phyloP scores from a whole-genome alignment of 2,329 filamentous ascomycete genomes.

The Talaromyces sp. region DNA sequence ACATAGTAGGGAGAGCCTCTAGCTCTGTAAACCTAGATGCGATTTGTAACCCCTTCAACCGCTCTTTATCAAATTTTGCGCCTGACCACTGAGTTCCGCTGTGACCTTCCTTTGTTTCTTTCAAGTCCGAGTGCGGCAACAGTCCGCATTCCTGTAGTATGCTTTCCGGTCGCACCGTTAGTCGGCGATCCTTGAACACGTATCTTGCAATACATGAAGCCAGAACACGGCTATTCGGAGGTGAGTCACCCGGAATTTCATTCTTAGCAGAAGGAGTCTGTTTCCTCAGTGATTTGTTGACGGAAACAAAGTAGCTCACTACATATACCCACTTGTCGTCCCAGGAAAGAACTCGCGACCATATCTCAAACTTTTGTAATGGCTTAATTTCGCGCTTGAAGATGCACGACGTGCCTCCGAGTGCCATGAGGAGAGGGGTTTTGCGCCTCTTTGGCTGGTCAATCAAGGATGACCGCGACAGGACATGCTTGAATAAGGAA shows the following conservation, averaged over 20 bases:
- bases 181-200: constrained; percentile 73
- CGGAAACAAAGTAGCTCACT: constrained; percentile 59
- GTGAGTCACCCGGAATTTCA: constrained; percentile 11
- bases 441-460: constrained; percentile 19
- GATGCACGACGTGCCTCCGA: constrained; percentile 68
- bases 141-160: constrained; percentile 67
- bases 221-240: constrained; percentile 57
- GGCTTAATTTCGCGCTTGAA: constrained; percentile 71
- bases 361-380: constrained; percentile 67
- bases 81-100: constrained; percentile 25
- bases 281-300: background rate
- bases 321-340: constrained; percentile 80
- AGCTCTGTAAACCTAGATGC: constrained; percentile 15
- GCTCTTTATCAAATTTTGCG: constrained; percentile 25
- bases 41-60: constrained; percentile 32
- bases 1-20: background rate
- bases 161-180: constrained; percentile 78
- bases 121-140: constrained; percentile 50
- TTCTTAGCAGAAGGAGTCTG: constrained; percentile 44
- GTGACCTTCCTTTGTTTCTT: constrained; percentile 57
- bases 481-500: constrained; percentile 40
- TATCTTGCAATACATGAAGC: constrained; percentile 74
- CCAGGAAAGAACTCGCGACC: constrained; percentile 66
- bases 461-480: constrained; percentile 55
- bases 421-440: constrained; percentile 57